Conservation (phyloP, 2,329 filamentous ascomycete species). For the Microsporum ferrugineum region DNA sequence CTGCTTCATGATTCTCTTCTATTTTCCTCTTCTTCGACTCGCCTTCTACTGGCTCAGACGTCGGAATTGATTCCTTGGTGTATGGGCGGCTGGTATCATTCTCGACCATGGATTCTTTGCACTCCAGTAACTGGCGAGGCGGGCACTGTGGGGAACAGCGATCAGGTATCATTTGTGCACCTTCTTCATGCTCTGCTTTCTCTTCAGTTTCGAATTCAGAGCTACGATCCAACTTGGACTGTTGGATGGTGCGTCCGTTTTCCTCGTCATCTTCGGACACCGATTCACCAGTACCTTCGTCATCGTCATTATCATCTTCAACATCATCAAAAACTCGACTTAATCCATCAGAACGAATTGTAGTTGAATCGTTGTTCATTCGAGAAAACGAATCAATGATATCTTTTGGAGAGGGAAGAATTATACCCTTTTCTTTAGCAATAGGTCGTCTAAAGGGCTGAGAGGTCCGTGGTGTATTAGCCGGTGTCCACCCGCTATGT, state of each 20-base stretch:
- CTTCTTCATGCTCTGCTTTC: neutral
- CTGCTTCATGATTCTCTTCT: neutral
- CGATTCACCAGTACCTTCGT: neutral
- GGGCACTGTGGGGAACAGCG: neutral
- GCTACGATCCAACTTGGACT: neutral
- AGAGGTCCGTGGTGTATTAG: conserved; percentile 31
- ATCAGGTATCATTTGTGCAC: neutral
- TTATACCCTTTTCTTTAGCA: neutral
- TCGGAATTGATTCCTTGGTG: neutral
- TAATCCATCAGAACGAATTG: conserved; percentile 10
- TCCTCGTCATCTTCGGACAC: conserved; percentile 12
- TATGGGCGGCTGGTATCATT: neutral
- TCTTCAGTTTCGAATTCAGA: neutral
- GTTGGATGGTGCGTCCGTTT: neutral
- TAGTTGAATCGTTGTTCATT: conserved; percentile 9
- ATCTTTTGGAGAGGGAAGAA: conserved; percentile 16
- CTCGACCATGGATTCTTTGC: neutral
- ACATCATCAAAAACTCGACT: neutral
- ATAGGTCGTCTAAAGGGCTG: conserved; percentile 2
- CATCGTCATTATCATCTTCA: conserved; percentile 15
- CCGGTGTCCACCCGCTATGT: conserved; percentile 21
- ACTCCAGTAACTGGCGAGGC: neutral
- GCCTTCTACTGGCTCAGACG: neutral
- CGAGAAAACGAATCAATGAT: conserved; percentile 18
- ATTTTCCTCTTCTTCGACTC: neutral